Base-by-base conservation (phyloP, 257 asterid species). In the Ocimum tenuiflorum region DNA sequence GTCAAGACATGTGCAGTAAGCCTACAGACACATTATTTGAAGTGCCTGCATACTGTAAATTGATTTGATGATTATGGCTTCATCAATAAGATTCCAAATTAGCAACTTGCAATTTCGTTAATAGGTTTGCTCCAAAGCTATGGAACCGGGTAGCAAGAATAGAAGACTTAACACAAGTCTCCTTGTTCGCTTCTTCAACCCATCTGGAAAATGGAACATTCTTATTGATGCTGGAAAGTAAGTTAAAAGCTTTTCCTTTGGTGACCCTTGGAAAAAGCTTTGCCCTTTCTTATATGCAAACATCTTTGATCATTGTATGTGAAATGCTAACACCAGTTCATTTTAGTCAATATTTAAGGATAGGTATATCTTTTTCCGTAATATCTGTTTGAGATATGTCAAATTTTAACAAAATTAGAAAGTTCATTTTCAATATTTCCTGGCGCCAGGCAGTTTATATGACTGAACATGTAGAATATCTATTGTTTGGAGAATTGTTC, bases 181-280 rank as follows among this genome's bases (percentile, higher is more conserved):
- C 72, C 91, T 94, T 31, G 68, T 94, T 74, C 95, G 96, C 61
- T 71, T 53, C 67, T 72, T 82, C 57, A 78, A 78, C 79, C 83
- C 83, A 27, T 78, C 84, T 14, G 89, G 88, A 73, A 65, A 67
- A 50, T 74, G 81, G 65, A 90, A 90, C 92, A 77, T 88, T 80
- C 91, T 94, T 66, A 83, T 94, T 50, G 99, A 94, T 77, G 94
- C 91, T 76, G 99, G 99, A 79, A 94, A 94, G 99, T 94, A 86
- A 53, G 99, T 84, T 63, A 12, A 10, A 67, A 8, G 61, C 29
- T 67, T 70, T 69, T 43, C 54, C 18, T 23, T 53, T 62, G 54
- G 12, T 17, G 7, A 57, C 45, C 24, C 33, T 38, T 8, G 15
- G 27, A 14, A 45, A 29, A 17, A 59, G 1, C 41, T 4, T 24